Evolutionary conservation across 2,329 filamentous ascomycete species (phyloP), one percentile per base, ranked within the genome.

Genomic region (Cryphonectria radicalis): DNA sequence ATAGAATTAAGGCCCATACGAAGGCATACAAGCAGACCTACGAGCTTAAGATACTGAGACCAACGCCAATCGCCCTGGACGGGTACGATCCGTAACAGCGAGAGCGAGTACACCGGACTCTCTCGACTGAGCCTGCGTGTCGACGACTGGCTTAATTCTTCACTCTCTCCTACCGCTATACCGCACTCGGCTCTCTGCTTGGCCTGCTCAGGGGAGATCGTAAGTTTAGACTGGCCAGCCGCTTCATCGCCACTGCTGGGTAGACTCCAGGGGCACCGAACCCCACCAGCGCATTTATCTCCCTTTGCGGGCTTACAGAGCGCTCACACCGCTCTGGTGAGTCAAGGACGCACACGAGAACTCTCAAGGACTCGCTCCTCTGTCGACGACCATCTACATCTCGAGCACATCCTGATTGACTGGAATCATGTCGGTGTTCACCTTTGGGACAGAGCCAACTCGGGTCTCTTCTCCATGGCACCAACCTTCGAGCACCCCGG

Each of bases 391-490:
- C 32, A 17, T 28, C 25, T 13, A 22, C 22, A n/a, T 50, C 25
- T 55, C 55, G 37, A 55, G 2, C 50, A 46, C 59, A 53, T 4
- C 6, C 17, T 25, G 53, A 25, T 28, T 28, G 35, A 43, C 76
- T 13, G 69, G 22, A 42, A 97, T 96, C 93, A 95, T 96, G 71
- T 98, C 95, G 17, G 93, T 99, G 76, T 99, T 99, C 80, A 98
- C 95, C 0, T 99, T 93, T 79, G 94, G 98, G 73, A 91, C 93
- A 2, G 92, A 97, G 75, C 93, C 94, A 63, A 93, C 93, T 1
- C 87, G 93, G 80, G 94, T 98, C 50, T 92, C 93, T 19, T 98
- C 95, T 25, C 96, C 96, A 22, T 99, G 96, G 96, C 87, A 92
- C 67, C 89, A 86, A 14, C 87, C 90, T 0, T 83, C 85, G 55